A percentile compares a stretch with the other conserved stretches of the same genome.
Evolutionary conservation across 2,329 filamentous ascomycete species (phyloP).

Genomic region (Ceratocystis papillata): DNA sequence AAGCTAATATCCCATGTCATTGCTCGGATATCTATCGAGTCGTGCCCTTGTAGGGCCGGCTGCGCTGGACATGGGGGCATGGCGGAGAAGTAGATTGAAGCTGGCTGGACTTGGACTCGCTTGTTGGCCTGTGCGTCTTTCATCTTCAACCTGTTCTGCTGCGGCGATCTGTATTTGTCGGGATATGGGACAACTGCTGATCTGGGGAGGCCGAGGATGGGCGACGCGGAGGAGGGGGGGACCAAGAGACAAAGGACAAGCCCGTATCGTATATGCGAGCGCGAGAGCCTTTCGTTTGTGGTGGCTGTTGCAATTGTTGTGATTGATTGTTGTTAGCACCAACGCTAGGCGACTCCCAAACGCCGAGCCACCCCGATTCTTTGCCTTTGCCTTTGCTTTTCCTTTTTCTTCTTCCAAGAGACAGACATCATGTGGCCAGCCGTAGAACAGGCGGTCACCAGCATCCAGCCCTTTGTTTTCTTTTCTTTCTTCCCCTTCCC

Average conservation of each 20-base stretch:
- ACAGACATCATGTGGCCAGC: slow-evolving; percentile 1
- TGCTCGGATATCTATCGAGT: no score
- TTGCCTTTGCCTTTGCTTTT: not conserved
- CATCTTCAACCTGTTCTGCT: not conserved
- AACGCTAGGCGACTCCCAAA: not conserved
- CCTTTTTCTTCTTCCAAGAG: not conserved
- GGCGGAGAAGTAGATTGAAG: no score
- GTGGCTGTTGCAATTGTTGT: no score
- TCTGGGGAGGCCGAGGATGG: not conserved
- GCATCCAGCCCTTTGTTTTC: not conserved
- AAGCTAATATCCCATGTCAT: no score
- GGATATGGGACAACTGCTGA: not conserved
- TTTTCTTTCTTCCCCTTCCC: not conserved
- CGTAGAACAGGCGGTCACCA: not conserved
- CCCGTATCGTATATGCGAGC: not conserved
- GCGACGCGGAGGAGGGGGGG: not conserved
- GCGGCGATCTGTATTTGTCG: not conserved
- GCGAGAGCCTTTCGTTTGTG: not conserved
- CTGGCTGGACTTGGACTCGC: no score
- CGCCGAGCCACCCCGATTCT: not conserved
- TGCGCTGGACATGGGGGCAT: no score
- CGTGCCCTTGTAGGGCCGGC: no score
- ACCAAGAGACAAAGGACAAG: not conserved
- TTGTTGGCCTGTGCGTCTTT: not conserved
- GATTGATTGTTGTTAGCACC: not conserved